A percentile compares a stretch with the other conserved stretches of the same genome.
These are phyloP conservation scores for Phytopythium chamaehyphon DNA, from an alignment of 352 stramenopile genomes.

Conservation along the genomic window DNA sequence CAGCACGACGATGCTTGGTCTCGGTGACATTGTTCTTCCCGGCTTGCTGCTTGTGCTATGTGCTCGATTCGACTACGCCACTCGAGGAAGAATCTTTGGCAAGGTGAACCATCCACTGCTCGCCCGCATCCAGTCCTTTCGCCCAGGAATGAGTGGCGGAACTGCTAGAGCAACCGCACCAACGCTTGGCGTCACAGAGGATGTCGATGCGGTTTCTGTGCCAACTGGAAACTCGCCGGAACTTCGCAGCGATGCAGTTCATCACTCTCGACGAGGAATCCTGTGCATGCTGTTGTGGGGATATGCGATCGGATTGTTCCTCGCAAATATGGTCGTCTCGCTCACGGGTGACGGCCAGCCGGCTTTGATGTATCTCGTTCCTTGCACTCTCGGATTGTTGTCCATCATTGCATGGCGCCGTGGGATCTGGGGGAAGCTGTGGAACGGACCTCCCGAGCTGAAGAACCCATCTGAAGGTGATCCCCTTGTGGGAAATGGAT, in stretches of 20 bases:
- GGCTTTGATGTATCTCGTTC: slow-evolving; percentile 95
- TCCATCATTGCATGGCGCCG: slow-evolving; percentile 64
- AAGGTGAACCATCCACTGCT: slow-evolving; percentile 44
- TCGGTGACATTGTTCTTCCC: slow-evolving; percentile 96
- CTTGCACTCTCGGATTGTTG: slow-evolving; percentile 88
- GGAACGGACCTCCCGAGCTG: slow-evolving; percentile 80
- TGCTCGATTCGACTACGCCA: slow-evolving; percentile 91
- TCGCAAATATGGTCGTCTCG: slow-evolving; percentile 94
- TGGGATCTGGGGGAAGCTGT: slow-evolving; percentile 87
- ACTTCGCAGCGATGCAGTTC: slow-evolving; percentile 34
- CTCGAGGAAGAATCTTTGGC: slow-evolving; percentile 62
- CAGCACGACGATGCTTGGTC: slow-evolving; percentile 90
- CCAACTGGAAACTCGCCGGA: slow-evolving; percentile 19
- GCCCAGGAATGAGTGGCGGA: slow-evolving; percentile 8
- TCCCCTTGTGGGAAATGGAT: background rate
- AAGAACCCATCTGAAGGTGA: slow-evolving; percentile 10
- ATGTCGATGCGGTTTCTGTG: background rate
- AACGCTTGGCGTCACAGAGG: background rate
- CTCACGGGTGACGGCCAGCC: slow-evolving; percentile 92
- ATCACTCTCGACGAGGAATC: slow-evolving; percentile 42
- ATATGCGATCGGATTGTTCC: slow-evolving; percentile 91
- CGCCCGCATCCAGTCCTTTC: slow-evolving; percentile 34
- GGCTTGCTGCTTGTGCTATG: slow-evolving; percentile 95
- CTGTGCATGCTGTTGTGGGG: slow-evolving; percentile 87
- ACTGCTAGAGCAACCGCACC: slow-evolving; percentile 1